Evolutionary conservation across 768 basidiomycete species (phyloP).

Genomic region (Amanita rubescens): DNA sequence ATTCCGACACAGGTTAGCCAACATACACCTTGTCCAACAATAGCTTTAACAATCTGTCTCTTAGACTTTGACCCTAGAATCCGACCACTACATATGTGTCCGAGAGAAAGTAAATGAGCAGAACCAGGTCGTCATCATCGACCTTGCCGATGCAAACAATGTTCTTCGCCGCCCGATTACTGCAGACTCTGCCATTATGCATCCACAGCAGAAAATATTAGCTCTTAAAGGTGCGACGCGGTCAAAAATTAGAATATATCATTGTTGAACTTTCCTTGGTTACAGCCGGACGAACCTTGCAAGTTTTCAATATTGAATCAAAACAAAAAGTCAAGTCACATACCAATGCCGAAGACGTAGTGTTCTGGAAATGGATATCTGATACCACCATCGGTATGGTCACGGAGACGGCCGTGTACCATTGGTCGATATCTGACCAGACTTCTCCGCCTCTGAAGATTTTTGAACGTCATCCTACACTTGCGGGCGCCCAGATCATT

Average conservation of each 20-base stretch:
- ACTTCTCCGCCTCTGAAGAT: conserved; percentile 84
- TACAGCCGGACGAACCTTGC: conserved; percentile 85
- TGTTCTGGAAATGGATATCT: conserved; percentile 99
- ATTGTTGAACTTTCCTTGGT: conserved; percentile 8
- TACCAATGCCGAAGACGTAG: conserved; percentile 85
- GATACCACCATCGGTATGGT: conserved; percentile 91
- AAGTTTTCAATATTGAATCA: conserved; percentile 96
- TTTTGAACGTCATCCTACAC: conserved; percentile 94
- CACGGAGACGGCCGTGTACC: conserved; percentile 87
- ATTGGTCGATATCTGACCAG: conserved; percentile 77
- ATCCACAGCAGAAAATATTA: conserved; percentile 92
- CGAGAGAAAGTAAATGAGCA: conserved; percentile 93
- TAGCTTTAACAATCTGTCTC: conserved; percentile 3
- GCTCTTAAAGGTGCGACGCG: conserved; percentile 76
- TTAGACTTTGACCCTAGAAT: conserved; percentile 90
- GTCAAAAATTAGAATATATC: neutral
- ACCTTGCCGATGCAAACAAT: conserved; percentile 96
- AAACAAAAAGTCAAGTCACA: conserved; percentile 98
- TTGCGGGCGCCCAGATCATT: conserved; percentile 94
- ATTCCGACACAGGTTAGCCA: conserved; percentile 25
- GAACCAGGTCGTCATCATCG: conserved; percentile 98
- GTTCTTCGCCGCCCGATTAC: conserved; percentile 92
- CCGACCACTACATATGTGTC: conserved; percentile 97
- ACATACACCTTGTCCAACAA: neutral
- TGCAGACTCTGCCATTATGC: conserved; percentile 99